Conservation (phyloP, 768 basidiomycete genomes). For the Lactifluus piperatus region DNA sequence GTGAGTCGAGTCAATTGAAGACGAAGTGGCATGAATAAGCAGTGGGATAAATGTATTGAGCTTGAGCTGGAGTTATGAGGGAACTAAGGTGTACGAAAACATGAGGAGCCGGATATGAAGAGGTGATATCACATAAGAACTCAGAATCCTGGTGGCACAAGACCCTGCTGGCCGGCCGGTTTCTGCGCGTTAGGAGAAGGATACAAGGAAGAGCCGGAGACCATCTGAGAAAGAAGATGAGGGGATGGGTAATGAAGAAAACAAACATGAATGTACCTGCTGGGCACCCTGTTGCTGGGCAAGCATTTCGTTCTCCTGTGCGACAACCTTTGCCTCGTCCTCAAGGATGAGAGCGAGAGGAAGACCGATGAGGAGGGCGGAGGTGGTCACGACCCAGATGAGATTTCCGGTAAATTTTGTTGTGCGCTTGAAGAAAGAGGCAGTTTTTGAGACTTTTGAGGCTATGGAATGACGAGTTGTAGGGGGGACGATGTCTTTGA, state of each 20-base stretch:
- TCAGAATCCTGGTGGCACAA: conserved; percentile 21
- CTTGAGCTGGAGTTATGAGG: no score
- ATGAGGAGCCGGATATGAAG: not conserved
- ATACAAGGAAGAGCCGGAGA: conserved; percentile 17
- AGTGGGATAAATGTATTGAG: not conserved
- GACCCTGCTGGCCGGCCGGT: conserved; percentile 16
- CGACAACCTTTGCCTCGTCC: conserved; percentile 90
- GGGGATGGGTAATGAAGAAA: not conserved
- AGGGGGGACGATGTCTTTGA: conserved; percentile 94
- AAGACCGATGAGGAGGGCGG: conserved; percentile 85
- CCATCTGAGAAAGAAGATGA: conserved; percentile 12
- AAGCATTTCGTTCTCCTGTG: conserved; percentile 89
- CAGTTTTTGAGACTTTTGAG: conserved; percentile 49
- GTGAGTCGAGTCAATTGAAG: no score
- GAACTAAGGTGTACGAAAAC: not conserved
- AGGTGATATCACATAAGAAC: not conserved
- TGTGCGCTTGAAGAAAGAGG: conserved; percentile 54
- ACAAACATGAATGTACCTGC: conserved; percentile 41
- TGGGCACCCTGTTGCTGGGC: conserved; percentile 91
- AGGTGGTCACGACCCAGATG: conserved; percentile 93
- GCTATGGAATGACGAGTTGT: conserved; percentile 72
- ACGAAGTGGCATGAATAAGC: no score
- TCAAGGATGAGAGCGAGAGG: conserved; percentile 90
- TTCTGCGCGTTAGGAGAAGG: conserved; percentile 13
- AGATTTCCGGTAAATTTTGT: conserved; percentile 75